A percentile compares a stretch with the other conserved stretches of the same genome.
Conservation (phyloP, 208 protist species). For the Leishmania aethiopica region DNA sequence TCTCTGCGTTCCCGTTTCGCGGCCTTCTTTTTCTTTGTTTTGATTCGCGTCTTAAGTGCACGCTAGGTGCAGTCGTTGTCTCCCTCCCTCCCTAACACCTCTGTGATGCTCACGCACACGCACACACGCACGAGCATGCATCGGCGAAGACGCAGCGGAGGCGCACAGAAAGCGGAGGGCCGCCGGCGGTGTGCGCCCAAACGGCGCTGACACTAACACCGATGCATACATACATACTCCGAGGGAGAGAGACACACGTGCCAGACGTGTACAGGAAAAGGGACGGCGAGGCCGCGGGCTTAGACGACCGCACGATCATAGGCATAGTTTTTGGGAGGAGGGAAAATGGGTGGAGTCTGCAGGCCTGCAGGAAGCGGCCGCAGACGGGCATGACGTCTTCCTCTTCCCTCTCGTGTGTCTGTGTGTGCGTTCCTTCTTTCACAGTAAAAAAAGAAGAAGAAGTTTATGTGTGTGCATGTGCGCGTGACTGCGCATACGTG, state of each 20-base stretch:
- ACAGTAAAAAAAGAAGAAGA: neutral
- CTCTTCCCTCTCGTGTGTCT: neutral
- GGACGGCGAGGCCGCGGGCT: neutral
- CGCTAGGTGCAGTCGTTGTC: neutral
- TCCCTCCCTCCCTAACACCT: neutral
- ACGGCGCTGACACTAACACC: neutral
- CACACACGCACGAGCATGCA: neutral
- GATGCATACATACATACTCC: neutral
- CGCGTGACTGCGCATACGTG: neutral
- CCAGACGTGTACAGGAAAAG: neutral
- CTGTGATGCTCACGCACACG: neutral
- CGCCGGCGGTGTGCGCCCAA: neutral
- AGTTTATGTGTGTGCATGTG: neutral
- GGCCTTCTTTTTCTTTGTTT: neutral
- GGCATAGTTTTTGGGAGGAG: neutral
- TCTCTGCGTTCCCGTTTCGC: neutral
- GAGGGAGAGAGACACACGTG: neutral
- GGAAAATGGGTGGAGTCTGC: neutral
- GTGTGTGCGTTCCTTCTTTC: neutral
- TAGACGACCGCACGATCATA: neutral
- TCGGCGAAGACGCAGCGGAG: too few relatives aligned
- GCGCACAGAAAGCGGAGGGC: neutral
- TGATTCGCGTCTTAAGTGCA: neutral
- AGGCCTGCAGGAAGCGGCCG: neutral
- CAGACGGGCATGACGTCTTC: neutral